phyloP scores from a whole-genome alignment of 805 yeast genomes.

The Wickerhamomyces pijperi region DNA sequence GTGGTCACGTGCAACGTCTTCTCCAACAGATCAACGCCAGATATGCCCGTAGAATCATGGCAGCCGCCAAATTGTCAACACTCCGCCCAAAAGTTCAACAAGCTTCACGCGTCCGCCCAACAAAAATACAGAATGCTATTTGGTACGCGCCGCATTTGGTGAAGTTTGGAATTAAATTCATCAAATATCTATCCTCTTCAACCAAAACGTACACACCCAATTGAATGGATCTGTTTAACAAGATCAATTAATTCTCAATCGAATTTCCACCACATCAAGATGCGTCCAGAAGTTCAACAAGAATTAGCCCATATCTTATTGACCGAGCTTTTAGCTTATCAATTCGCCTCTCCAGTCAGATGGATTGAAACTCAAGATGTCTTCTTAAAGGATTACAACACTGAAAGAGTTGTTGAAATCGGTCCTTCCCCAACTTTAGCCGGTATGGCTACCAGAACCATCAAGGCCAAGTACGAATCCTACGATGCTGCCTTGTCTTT shows the following conservation, averaged over 20 bases:
- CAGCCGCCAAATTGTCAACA: too few species aligned
- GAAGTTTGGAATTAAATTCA: too few species aligned
- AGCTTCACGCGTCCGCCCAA: too few species aligned
- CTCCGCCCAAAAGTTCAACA: too few species aligned
- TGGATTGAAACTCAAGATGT: constrained; percentile 99
- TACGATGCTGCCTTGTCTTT: constrained; percentile 87
- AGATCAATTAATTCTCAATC: background rate
- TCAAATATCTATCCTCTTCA: too few species aligned
- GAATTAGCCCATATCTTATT: constrained; percentile 90
- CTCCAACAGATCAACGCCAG: too few species aligned
- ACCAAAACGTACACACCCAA: too few species aligned
- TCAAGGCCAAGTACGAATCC: constrained; percentile 86
- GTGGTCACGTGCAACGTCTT: too few species aligned
- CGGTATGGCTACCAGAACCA: constrained; percentile 97
- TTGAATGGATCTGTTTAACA: too few species aligned
- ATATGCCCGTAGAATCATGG: too few species aligned
- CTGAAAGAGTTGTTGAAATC: constrained; percentile 95
- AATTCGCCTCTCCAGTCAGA: constrained; percentile 98
- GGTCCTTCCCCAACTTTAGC: constrained; percentile 99
- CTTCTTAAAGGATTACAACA: constrained; percentile 82
- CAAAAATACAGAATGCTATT: too few species aligned
- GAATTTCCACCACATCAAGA: constrained; percentile 8
- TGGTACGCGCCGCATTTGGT: too few species aligned
- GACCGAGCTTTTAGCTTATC: constrained; percentile 95
- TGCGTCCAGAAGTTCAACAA: constrained; percentile 89